These are phyloP conservation scores for Diutina sp. DNA, from an alignment of 1,139 yeast genomes.

Conservation along the genomic window DNA sequence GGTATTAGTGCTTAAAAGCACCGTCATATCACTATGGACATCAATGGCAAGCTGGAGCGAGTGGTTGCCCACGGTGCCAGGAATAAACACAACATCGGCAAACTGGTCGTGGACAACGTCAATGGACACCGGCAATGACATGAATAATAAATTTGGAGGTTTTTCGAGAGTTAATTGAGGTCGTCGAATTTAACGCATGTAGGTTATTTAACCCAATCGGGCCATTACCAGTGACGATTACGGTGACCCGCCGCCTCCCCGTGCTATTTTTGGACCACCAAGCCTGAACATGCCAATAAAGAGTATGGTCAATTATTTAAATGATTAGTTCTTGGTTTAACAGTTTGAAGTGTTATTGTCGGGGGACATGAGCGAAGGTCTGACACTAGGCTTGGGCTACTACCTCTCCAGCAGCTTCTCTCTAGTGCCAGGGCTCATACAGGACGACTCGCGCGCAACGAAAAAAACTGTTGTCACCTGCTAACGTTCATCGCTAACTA, in stretches of 20 bases:
- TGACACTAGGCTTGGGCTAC: no score
- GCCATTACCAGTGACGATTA: neutral
- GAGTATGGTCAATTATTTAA: no score
- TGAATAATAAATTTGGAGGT: neutral
- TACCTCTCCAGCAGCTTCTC: no score
- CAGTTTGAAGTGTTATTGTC: no score
- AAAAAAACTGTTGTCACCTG: neutral
- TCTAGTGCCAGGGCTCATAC: no score
- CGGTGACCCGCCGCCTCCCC: neutral
- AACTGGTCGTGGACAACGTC: neutral
- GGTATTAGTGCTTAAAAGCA: neutral
- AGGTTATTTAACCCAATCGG: neutral
- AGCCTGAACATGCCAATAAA: no score
- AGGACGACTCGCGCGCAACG: neutral
- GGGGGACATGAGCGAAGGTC: no score
- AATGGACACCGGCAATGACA: neutral
- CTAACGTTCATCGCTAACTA: neutral
- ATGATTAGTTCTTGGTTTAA: no score
- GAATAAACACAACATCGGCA: neutral
- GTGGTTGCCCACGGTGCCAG: neutral
- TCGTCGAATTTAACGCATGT: neutral
- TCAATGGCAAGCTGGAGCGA: neutral
- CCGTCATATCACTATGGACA: neutral
- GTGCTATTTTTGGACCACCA: neutral
- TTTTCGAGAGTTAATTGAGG: neutral